Percentiles rank a stretch among this genome's conserved stretches.
These are phyloP conservation scores for Polyporus arcularius DNA, from an alignment of 768 basidiomycete species.

Conservation along the genomic window DNA sequence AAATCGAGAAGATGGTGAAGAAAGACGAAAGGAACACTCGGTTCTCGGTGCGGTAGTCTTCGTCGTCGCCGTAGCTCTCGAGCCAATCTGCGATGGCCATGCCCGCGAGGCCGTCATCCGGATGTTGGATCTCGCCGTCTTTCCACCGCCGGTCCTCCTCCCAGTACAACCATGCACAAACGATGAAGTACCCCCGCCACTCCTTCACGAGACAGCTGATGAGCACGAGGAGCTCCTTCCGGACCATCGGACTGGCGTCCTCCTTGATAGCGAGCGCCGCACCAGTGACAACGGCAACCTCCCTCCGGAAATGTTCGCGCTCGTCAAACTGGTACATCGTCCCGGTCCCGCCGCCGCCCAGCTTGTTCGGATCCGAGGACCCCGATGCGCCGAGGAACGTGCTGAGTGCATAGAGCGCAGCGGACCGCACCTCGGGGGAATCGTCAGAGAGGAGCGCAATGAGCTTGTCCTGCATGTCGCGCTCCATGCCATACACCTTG, in stretches of 20 bases:
- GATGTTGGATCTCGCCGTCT: constrained; percentile 36
- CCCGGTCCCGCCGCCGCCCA: constrained; percentile 85
- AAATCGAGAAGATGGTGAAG: constrained; percentile 87
- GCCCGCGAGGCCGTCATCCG: constrained; percentile 72
- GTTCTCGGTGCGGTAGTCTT: constrained; percentile 71
- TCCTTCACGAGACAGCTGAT: constrained; percentile 94
- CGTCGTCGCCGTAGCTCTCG: constrained; percentile 65
- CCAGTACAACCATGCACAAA: constrained; percentile 96
- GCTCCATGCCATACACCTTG: constrained; percentile 79
- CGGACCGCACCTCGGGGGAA: constrained; percentile 90
- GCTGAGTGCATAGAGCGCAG: constrained; percentile 87
- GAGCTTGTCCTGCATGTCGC: constrained; percentile 79
- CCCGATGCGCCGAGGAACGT: constrained; percentile 93
- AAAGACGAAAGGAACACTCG: constrained; percentile 86
- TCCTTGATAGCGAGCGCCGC: constrained; percentile 87
- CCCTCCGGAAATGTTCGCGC: constrained; percentile 81
- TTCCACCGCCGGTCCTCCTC: constrained; percentile 80
- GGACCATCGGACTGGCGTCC: constrained; percentile 94
- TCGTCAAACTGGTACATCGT: constrained; percentile 76
- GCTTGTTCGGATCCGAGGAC: constrained; percentile 61
- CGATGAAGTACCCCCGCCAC: constrained; percentile 94
- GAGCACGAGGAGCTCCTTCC: constrained; percentile 90
- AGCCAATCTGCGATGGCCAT: constrained; percentile 81
- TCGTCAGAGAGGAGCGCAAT: constrained; percentile 80
- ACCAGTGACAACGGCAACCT: constrained; percentile 89